Percentiles rank a stretch among this genome's conserved stretches.
Conservation (phyloP, 192 early-diverging fungal species). For the Coemansia sp. region DNA sequence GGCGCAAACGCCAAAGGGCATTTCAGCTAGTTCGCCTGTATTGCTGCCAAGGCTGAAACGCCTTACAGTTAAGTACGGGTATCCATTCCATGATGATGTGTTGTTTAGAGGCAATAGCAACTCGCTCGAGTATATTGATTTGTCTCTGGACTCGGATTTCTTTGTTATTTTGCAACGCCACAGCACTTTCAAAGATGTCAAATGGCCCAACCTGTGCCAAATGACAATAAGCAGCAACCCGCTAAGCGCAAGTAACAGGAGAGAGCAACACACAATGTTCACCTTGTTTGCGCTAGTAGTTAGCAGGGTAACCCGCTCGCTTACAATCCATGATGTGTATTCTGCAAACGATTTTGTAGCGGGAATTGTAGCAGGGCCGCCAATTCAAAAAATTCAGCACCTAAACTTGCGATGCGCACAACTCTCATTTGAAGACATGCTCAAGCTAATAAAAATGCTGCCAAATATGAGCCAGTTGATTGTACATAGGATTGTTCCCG, state of each 20-base stretch:
- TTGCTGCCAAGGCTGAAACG: neutral
- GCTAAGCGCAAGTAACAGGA: too few species aligned
- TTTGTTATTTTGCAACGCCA: neutral
- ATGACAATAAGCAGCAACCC: too few species aligned
- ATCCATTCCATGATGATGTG: conserved; percentile 1
- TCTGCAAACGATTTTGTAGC: neutral
- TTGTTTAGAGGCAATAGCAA: neutral
- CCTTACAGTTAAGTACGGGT: neutral
- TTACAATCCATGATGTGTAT: too few species aligned
- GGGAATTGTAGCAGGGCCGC: neutral
- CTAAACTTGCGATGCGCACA: neutral
- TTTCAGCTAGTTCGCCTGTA: neutral
- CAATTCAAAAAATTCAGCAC: neutral
- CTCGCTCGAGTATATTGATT: neutral
- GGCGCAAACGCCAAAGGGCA: neutral
- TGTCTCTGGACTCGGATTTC: neutral
- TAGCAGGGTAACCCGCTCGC: too few species aligned
- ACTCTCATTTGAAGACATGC: neutral
- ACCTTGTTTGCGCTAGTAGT: too few species aligned
- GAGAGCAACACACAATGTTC: too few species aligned
- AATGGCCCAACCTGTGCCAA: neutral
- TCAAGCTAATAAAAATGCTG: neutral
- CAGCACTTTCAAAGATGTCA: neutral
- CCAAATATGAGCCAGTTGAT: neutral
- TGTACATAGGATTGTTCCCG: neutral